Evolutionary conservation across 2,329 filamentous ascomycete species (phyloP).

Genomic region (Madurella fahalii): DNA sequence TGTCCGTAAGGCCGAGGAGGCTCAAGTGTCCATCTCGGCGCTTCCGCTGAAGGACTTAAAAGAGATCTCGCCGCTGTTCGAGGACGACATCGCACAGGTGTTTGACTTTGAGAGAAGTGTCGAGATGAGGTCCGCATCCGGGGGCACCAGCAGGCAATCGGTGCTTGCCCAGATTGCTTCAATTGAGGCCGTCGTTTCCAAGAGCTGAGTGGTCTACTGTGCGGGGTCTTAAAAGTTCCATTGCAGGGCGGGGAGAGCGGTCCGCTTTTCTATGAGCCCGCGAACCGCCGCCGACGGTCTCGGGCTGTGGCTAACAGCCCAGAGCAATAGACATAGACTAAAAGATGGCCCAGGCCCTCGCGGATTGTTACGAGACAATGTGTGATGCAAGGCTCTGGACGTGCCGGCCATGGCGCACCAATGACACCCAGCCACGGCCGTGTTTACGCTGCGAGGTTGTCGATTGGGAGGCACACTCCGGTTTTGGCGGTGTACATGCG

Average conservation of each 20-base stretch:
- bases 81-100: slow-evolving; percentile 62
- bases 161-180: slow-evolving; percentile 19
- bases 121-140: slow-evolving; percentile 71
- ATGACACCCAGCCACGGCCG: not conserved
- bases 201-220: slow-evolving; percentile 1
- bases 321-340: not conserved
- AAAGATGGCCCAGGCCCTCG: not conserved
- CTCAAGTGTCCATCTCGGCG: slow-evolving; percentile 65
- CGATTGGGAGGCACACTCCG: not conserved
- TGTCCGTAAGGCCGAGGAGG: slow-evolving; percentile 67
- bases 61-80: slow-evolving; percentile 65
- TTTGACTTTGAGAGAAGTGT: slow-evolving; percentile 83
- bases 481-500: not conserved
- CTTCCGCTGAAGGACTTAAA: slow-evolving; percentile 64
- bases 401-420: not conserved
- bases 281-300: not conserved
- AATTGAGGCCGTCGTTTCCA: slow-evolving; percentile 14
- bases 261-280: too few relatives aligned
- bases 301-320: not conserved
- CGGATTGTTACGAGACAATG: not conserved
- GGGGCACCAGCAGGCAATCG: slow-evolving; percentile 65
- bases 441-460: not conserved
- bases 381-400: not conserved
- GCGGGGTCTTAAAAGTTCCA: not conserved
- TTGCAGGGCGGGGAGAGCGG: too few relatives aligned